These are phyloP conservation scores for Solanum clarkiae DNA, from an alignment of 257 asterid genomes.

Conservation along the genomic window DNA sequence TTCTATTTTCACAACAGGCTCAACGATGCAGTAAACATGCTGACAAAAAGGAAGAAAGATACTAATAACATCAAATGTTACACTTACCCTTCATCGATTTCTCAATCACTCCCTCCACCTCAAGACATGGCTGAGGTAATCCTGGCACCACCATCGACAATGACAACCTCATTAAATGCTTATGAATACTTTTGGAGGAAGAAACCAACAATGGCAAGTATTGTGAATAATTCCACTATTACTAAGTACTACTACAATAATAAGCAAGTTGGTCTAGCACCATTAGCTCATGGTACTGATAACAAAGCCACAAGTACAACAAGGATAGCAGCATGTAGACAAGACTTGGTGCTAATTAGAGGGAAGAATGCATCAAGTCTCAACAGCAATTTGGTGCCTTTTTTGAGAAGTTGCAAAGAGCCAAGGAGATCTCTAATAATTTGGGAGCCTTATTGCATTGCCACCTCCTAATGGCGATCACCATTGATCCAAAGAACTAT, in stretches of 20 bases:
- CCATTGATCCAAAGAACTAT: background rate
- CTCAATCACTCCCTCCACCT: conserved; percentile 39
- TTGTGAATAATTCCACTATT: conserved; percentile 4
- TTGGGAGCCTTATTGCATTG: conserved; percentile 69
- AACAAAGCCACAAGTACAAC: background rate
- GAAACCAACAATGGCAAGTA: conserved; percentile 13
- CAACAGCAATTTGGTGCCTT: conserved; percentile 18
- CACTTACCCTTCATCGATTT: conserved; percentile 4
- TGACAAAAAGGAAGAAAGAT: background rate
- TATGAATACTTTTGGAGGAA: conserved; percentile 68
- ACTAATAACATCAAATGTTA: background rate
- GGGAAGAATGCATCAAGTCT: conserved; percentile 13
- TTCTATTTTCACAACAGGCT: background rate
- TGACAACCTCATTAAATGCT: conserved; percentile 34
- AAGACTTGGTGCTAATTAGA: conserved; percentile 33
- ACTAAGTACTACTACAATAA: background rate
- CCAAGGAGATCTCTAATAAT: conserved; percentile 28
- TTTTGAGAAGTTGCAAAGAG: conserved; percentile 55
- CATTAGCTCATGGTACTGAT: background rate
- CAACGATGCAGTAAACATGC: conserved; percentile 11
- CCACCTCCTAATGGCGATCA: conserved; percentile 35
- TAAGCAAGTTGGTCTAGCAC: background rate
- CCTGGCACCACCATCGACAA: conserved; percentile 4
- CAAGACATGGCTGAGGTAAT: conserved; percentile 18
- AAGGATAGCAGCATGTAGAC: conserved; percentile 8